Base-by-base conservation (phyloP, 2,329 filamentous ascomycete species). In the Capronia coronata region DNA sequence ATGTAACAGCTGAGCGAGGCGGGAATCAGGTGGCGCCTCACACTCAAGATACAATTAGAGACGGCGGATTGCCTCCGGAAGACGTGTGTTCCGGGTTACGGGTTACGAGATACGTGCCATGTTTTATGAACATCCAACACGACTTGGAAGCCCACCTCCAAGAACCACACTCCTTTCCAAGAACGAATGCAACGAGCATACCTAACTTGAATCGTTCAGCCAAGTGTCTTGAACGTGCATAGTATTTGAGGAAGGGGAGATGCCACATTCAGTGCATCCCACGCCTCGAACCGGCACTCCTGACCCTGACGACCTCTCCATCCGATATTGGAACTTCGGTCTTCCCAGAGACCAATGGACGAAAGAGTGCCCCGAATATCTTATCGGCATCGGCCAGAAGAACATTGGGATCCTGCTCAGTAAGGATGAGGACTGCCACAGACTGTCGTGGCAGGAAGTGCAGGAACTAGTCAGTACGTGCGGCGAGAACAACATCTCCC, bases 321-420 rank as follows among this genome's bases (percentile, higher is more conserved):
- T 8, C 19, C 83, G 84, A 0, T 94, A 84, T 71, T 95, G 89
- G 89, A 84, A 91, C 55, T 76, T 85, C 67, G 95, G 95, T 66
- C 71, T 94, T 13, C 80, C 86, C 0, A 68, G 71, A 29, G 65
- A 73, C 21, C 69, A 83, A 55, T 79, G 83, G 64, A 80, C 82
- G 0, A 60, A 67, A 2, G 73, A 81, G 46, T 94, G 89, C 62
- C 90, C 90, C 0, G 74, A 77, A 4, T 93, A 80, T 63, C 77
- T 96, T 30, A 67, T 64, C 43, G 73, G 78, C 57, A 70, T 84
- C 48, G 76, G 73, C 43, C 70, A 73, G 38, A 94, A 93, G 68
- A 86, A 94, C 65, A 71, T 75, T 11, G 64, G 66, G 35, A 86
- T 89, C 61, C 75, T 96, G 56, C 73, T 76, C 52, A 89, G 82